Conservation (phyloP, 345 rosid species). For the Heritiera littoralis region DNA sequence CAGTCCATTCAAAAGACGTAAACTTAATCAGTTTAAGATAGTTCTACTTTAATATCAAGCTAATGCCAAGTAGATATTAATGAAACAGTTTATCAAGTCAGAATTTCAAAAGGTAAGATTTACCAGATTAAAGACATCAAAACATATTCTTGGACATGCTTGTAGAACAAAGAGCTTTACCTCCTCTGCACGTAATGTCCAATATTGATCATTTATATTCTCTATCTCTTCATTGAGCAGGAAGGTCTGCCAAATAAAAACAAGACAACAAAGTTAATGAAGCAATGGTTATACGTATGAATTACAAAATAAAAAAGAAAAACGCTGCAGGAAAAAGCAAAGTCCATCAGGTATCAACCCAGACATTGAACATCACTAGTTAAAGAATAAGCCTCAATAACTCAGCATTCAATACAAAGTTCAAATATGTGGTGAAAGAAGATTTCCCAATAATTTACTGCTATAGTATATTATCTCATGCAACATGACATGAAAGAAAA, state of each 20-base stretch:
- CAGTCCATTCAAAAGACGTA: background rate
- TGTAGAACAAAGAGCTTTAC: slow-evolving; percentile 29
- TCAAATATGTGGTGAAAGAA: background rate
- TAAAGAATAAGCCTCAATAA: too few relatives aligned
- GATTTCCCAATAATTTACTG: background rate
- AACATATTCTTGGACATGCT: background rate
- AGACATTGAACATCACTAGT: too few relatives aligned
- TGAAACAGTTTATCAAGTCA: background rate
- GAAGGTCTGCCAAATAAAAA: too few relatives aligned
- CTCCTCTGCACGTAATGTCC: slow-evolving; percentile 84
- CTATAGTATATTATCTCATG: background rate
- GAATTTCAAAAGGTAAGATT: background rate
- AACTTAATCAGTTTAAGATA: background rate
- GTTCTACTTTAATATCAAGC: background rate
- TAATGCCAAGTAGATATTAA: background rate
- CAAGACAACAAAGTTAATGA: too few relatives aligned
- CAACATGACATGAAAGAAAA: background rate
- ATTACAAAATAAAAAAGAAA: too few relatives aligned
- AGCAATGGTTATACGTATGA: too few relatives aligned
- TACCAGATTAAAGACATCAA: background rate
- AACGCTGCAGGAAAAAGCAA: too few relatives aligned
- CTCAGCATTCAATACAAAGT: background rate
- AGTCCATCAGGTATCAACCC: too few relatives aligned
- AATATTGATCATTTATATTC: slow-evolving; percentile 75
- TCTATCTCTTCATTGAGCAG: slow-evolving; percentile 1